Evolutionary conservation across 176 grass and related monocot species (phyloP).

Genomic region (Oryza meyeriana): DNA sequence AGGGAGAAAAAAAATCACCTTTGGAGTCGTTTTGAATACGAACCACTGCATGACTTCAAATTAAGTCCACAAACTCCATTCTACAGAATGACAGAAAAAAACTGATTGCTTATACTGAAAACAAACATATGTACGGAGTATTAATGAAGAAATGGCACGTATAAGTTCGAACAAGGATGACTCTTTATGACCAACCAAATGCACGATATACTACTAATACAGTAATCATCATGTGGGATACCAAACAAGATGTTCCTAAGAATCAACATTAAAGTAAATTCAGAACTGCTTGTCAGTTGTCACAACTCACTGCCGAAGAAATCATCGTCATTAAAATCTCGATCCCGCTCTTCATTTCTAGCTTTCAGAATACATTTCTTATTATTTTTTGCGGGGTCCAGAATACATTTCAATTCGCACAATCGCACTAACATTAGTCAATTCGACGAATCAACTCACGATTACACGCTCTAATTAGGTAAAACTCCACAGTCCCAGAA

Average conservation of each 20-base stretch:
- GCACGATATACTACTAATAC: not conserved
- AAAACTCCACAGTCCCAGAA: not conserved
- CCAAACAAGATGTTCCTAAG: not conserved
- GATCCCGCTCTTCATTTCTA: not conserved
- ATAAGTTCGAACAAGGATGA: not conserved
- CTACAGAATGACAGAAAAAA: conserved; percentile 5
- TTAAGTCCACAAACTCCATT: conserved; percentile 15
- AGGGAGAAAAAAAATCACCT: not conserved
- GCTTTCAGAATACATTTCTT: not conserved
- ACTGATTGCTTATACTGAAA: not conserved
- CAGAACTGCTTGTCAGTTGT: not conserved
- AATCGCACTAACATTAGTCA: not conserved
- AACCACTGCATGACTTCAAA: not conserved
- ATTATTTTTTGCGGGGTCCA: too few relatives aligned
- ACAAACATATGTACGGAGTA: not conserved
- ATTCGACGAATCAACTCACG: not conserved
- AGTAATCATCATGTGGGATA: not conserved
- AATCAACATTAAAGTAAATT: not conserved
- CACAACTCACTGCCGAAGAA: not conserved
- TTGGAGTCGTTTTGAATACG: conserved; percentile 8
- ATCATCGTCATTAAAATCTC: not conserved
- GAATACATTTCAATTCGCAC: not conserved
- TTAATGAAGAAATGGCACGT: not conserved
- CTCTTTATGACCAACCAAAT: not conserved
- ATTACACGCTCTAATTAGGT: not conserved